phyloP scores from a whole-genome alignment of 305 asterid species.

The Striga hermonthica region DNA sequence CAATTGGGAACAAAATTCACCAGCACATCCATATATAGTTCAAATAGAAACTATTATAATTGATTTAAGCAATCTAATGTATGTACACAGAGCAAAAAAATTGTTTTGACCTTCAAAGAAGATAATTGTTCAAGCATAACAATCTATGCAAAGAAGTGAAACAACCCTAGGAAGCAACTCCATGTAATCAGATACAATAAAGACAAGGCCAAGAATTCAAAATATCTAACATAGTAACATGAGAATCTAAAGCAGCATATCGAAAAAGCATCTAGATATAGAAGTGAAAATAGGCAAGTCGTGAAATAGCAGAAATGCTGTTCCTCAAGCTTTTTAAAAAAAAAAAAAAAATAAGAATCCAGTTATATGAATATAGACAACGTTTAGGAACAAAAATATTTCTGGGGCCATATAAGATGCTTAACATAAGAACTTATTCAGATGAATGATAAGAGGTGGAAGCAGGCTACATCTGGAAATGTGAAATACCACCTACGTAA shows the following conservation, averaged over 20 bases:
- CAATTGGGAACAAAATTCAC: slow-evolving; percentile 10
- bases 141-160: not conserved
- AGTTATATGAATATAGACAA: too few species aligned
- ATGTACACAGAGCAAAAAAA: not conserved
- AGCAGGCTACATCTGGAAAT: not conserved
- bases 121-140: not conserved
- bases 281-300: too few species aligned
- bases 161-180: not conserved
- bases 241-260: too few species aligned
- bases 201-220: too few species aligned
- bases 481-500: not conserved
- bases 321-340: too few species aligned
- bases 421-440: slow-evolving; percentile 2
- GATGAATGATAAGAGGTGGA: slow-evolving; percentile 8
- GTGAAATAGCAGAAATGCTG: too few species aligned
- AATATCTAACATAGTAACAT: too few species aligned
- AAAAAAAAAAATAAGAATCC: not conserved
- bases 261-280: too few species aligned
- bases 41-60: slow-evolving; percentile 18
- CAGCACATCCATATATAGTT: slow-evolving; percentile 18
- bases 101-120: not conserved
- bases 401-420: slow-evolving; percentile 9
- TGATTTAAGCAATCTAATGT: not conserved
- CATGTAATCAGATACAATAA: too few species aligned
- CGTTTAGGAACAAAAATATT: not conserved